Evolutionary conservation across 2,329 filamentous ascomycete genomes (phyloP), one percentile per base, ranked within the genome.

Genomic region (Didymella glomerata): DNA sequence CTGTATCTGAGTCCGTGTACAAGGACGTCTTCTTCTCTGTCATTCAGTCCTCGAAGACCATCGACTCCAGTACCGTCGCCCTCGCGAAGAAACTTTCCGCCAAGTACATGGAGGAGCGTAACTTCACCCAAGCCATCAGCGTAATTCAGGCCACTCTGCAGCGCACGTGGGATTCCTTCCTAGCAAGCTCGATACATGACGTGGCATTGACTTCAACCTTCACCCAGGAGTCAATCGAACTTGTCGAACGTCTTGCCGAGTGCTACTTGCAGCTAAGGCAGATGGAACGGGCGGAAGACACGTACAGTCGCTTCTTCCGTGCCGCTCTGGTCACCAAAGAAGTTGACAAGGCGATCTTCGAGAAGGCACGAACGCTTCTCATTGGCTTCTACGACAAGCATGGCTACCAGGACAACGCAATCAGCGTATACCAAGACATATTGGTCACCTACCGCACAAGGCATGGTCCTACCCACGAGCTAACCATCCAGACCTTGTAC

Each of bases 401-500:
- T 38, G 75, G 75, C 25, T 77, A 77, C 45, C 64, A 70, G 1
- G 76, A 78, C 50, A 78, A 74, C 52, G 70, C 76, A 2, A 75
- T 75, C 47, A 71, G 68, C 41, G 63, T 68, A 13, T 76, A 71
- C 51, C 76, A 78, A 40, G 77, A 79, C 40, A 67, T 79, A 4
- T 67, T 79, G 2, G 74, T 76, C 1, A 71, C 73, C 7, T 77
- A 78, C 54, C 65, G 60, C 42, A 68, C 28, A 42, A 57, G 61
- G 14, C 67, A 69, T 14, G 76, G 75, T 4, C 64, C 71, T 5
- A 77, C 74, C 2, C 78, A 83, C 61, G 77, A 81, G 47, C 70
- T 76, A 30, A 82, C 80, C 0, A 80, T 84, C 48, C 75, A 80
- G 24, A 81, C 79, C 2, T 65, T 84, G 52, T 84, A 84, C 64